A percentile compares a stretch with the other conserved stretches of the same genome.
Evolutionary conservation across 73 alveolate species (phyloP).

Genomic region (Diophrys appendiculata): DNA sequence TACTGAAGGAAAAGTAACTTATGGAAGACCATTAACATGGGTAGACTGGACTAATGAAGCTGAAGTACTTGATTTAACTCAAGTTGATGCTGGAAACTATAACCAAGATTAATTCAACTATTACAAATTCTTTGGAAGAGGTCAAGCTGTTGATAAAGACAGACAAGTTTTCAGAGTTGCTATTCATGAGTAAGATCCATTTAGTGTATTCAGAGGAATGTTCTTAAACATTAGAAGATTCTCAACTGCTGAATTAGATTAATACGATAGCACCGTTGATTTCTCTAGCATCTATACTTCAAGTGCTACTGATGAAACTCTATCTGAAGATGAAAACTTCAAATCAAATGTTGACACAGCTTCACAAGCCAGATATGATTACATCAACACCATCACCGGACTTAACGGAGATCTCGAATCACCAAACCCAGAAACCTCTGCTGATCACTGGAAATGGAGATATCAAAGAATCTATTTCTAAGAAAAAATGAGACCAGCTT

Average conservation of each 20-base stretch:
- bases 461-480: background rate
- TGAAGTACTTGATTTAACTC: background rate
- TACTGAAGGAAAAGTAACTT: background rate
- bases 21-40: background rate
- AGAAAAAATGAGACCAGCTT: background rate
- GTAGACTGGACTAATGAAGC: background rate
- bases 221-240: background rate
- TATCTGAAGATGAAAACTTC: background rate
- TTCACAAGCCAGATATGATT: background rate
- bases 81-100: no score
- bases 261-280: no score
- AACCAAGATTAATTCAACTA: background rate
- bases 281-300: background rate
- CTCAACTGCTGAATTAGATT: background rate
- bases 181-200: background rate
- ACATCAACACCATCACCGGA: background rate
- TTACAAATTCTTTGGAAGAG: background rate
- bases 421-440: background rate
- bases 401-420: background rate
- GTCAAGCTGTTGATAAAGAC: background rate
- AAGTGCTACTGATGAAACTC: background rate
- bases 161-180: background rate
- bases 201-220: background rate
- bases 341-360: background rate
- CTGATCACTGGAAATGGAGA: conserved; percentile 1